Conservation (phyloP, 257 asterid species). For the Capsicum pubescens region DNA sequence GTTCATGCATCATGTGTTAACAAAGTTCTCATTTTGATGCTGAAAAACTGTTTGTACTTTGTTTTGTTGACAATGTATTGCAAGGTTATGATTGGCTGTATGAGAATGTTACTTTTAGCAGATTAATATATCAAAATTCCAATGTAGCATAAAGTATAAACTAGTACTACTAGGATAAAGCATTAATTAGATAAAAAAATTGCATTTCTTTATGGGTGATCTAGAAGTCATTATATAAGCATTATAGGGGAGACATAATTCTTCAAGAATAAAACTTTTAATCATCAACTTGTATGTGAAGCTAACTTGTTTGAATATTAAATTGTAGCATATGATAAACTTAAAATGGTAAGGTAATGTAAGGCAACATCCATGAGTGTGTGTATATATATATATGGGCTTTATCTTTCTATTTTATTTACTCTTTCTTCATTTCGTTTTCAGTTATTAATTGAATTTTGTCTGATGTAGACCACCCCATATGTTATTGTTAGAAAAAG, state of each 20-base stretch:
- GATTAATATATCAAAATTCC: background rate
- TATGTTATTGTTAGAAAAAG: slow-evolving; percentile 32
- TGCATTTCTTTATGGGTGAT: background rate
- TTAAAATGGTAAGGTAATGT: background rate
- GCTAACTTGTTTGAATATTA: background rate
- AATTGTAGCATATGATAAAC: background rate
- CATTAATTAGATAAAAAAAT: background rate
- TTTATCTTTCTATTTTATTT: slow-evolving; percentile 23
- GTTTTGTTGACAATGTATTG: background rate
- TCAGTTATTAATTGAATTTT: slow-evolving; percentile 32
- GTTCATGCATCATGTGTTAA: background rate
- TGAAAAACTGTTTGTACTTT: background rate
- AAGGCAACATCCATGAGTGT: slow-evolving; percentile 33
- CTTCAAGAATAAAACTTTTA: slow-evolving; percentile 3
- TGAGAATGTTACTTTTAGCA: background rate
- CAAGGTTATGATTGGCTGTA: background rate
- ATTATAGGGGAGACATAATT: background rate
- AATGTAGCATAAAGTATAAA: background rate
- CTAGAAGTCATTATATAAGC: background rate
- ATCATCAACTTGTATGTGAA: slow-evolving; percentile 24
- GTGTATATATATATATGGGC: slow-evolving; percentile 55
- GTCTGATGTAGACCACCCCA: slow-evolving; percentile 36
- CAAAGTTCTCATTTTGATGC: background rate
- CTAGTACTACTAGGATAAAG: background rate
- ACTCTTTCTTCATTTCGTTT: slow-evolving; percentile 32